A percentile compares a stretch with the other conserved stretches of the same genome.
Evolutionary conservation across 371 early-diverging fungal species (phyloP).

Genomic region (Mortierella sp.): DNA sequence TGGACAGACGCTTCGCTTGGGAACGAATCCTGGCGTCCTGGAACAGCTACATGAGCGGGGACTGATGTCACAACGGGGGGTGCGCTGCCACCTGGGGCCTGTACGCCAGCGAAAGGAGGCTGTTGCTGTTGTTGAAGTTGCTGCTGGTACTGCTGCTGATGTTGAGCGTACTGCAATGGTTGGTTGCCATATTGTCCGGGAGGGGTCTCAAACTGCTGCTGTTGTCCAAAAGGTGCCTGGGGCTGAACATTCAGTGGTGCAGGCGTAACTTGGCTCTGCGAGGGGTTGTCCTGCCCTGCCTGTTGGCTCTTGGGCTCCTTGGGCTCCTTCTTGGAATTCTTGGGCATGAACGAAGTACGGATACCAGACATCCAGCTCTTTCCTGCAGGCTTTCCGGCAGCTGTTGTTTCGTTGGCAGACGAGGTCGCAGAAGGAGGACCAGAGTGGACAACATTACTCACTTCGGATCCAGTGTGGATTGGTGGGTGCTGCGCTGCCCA

Average conservation of each 20-base stretch:
- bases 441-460: slow-evolving; percentile 1
- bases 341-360: slow-evolving; percentile 29
- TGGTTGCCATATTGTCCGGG: slow-evolving; percentile 22
- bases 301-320: slow-evolving; percentile 21
- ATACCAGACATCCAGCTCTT: slow-evolving; percentile 41
- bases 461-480: slow-evolving; percentile 23
- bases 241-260: background rate
- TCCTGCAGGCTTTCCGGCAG: slow-evolving; percentile 27
- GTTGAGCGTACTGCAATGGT: slow-evolving; percentile 18
- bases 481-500: slow-evolving; percentile 26
- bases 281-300: slow-evolving; percentile 15
- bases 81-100: background rate
- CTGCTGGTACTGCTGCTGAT: background rate
- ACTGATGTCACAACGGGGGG: background rate
- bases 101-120: slow-evolving; percentile 13
- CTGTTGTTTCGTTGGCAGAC: slow-evolving; percentile 25
- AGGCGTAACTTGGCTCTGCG: slow-evolving; percentile 1
- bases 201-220: slow-evolving; percentile 29
- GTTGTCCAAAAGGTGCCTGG: slow-evolving; percentile 18
- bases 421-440: slow-evolving; percentile 26
- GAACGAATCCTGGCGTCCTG: slow-evolving; percentile 19
- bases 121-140: too few species aligned
- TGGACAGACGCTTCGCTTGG: background rate
- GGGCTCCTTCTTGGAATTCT: slow-evolving; percentile 20
- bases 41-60: background rate